phyloP scores from a whole-genome alignment of 768 basidiomycete species.

The Tricholoma matsutake region DNA sequence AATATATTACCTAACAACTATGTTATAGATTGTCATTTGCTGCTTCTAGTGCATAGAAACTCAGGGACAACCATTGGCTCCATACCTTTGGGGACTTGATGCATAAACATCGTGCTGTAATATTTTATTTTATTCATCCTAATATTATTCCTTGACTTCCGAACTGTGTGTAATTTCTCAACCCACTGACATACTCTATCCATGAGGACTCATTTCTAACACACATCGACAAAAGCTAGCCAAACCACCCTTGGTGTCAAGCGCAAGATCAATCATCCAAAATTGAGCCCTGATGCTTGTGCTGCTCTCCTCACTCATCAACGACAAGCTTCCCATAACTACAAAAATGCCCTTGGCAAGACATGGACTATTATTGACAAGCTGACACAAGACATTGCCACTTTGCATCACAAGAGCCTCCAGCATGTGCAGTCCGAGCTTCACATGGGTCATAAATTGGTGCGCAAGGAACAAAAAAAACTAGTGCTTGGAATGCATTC shows the following conservation, averaged over 20 bases:
- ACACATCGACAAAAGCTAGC: background rate
- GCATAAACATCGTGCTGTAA: background rate
- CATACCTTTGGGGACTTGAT: background rate
- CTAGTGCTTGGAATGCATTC: background rate
- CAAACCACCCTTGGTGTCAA: background rate
- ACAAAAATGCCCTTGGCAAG: background rate
- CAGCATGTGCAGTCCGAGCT: constrained; percentile 4
- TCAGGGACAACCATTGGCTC: background rate
- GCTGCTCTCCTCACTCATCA: background rate
- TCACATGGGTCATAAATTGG: background rate
- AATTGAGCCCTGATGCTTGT: background rate
- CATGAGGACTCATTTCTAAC: background rate
- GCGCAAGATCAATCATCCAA: background rate
- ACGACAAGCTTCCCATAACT: background rate
- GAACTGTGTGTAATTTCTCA: background rate
- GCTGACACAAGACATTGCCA: constrained; percentile 1
- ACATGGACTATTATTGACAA: background rate
- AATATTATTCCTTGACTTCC: background rate
- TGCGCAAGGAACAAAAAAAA: background rate
- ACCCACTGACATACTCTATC: background rate
- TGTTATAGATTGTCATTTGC: background rate
- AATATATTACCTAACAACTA: background rate
- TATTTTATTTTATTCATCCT: background rate
- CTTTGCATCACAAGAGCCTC: background rate
- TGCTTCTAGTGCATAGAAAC: background rate